Conservation (phyloP, 805 yeast genomes). For the Monosporozyma yasuniensis region DNA sequence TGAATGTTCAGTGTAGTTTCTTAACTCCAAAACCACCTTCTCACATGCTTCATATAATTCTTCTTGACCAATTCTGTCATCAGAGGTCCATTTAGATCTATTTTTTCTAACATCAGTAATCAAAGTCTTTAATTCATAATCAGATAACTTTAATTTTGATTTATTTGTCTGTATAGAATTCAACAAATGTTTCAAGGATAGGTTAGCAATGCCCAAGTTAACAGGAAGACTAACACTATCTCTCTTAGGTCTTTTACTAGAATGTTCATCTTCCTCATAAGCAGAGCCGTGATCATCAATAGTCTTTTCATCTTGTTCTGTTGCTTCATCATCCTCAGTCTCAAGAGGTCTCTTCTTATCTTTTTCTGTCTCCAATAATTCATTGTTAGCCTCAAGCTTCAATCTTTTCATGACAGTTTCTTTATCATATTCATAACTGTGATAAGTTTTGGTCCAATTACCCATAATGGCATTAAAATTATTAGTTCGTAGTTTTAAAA, state of each 20-base stretch:
- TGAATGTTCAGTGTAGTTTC: constrained; percentile 92
- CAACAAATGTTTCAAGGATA: constrained; percentile 71
- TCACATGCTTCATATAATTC: constrained; percentile 97
- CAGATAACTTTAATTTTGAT: constrained; percentile 65
- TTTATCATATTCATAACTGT: constrained; percentile 62
- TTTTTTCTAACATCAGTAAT: constrained; percentile 90
- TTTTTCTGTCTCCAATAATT: constrained; percentile 39
- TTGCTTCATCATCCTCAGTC: constrained; percentile 6
- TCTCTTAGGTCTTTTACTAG: constrained; percentile 18
- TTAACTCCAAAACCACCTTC: constrained; percentile 79
- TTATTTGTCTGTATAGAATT: constrained; percentile 71
- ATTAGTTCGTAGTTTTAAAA: constrained; percentile 25
- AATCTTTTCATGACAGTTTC: constrained; percentile 69
- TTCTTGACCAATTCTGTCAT: constrained; percentile 92
- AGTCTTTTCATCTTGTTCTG: not conserved
- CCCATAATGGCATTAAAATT: constrained; percentile 37
- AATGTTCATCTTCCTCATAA: constrained; percentile 6
- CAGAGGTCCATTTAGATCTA: constrained; percentile 96
- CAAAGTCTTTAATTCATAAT: constrained; percentile 71
- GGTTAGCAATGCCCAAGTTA: constrained; percentile 62
- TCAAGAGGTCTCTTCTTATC: constrained; percentile 18
- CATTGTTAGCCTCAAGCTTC: constrained; percentile 72
- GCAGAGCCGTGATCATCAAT: constrained; percentile 14
- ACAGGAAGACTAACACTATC: constrained; percentile 29
- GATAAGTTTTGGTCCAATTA: constrained; percentile 65